Evolutionary conservation across 495 filamentous ascomycete species (phyloP).

Genomic region (Penicillium desertorum): DNA sequence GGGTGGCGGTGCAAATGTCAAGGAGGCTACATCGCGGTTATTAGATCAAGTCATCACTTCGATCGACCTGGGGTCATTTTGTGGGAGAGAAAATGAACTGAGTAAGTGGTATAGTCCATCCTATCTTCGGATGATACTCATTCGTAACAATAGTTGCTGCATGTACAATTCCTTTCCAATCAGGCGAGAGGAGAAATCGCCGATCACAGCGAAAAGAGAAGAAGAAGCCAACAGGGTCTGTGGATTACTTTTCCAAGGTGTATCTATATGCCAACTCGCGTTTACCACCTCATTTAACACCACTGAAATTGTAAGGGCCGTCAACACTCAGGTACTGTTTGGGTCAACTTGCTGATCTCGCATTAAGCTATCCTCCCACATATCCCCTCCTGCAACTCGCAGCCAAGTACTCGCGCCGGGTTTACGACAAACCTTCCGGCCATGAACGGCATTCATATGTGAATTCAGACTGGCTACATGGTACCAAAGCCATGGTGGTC

Average conservation of each 20-base stretch:
- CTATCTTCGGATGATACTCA: background rate
- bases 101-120: slow-evolving; percentile 26
- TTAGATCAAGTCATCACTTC: slow-evolving; percentile 63
- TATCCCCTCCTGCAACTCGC: slow-evolving; percentile 73
- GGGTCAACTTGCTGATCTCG: slow-evolving; percentile 18
- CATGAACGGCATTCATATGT: slow-evolving; percentile 63
- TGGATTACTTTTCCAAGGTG: slow-evolving; percentile 71
- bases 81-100: slow-evolving; percentile 62
- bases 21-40: slow-evolving; percentile 38
- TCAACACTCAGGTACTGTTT: background rate
- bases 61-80: slow-evolving; percentile 67
- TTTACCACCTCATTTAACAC: slow-evolving; percentile 63
- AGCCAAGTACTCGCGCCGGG: slow-evolving; percentile 68
- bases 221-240: slow-evolving; percentile 14
- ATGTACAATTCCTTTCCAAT: slow-evolving; percentile 18
- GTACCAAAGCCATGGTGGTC: slow-evolving; percentile 82
- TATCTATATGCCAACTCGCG: slow-evolving; percentile 77
- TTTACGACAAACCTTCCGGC: slow-evolving; percentile 62
- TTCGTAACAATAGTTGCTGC: slow-evolving; percentile 25
- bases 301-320: slow-evolving; percentile 61
- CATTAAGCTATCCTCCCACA: slow-evolving; percentile 59
- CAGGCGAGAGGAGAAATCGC: slow-evolving; percentile 18
- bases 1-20: slow-evolving; percentile 37
- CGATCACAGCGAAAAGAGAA: slow-evolving; percentile 3
- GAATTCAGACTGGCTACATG: slow-evolving; percentile 64